Conservation (phyloP, 2,329 filamentous ascomycete species). For the Colletotrichum paranaense region DNA sequence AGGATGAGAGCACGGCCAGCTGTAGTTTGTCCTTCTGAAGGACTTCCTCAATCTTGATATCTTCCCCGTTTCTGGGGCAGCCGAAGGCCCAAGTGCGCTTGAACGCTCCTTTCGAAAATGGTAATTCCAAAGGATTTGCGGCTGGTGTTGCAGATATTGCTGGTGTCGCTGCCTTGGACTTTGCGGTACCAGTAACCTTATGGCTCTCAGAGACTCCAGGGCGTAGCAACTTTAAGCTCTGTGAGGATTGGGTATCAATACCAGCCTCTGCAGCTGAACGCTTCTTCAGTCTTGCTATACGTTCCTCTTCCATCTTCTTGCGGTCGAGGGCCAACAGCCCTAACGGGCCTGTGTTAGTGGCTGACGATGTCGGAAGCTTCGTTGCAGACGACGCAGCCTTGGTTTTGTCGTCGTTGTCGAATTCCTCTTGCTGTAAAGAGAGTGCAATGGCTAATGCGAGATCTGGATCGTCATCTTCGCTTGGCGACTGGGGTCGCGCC, state of each 20-base stretch:
- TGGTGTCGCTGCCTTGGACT: not conserved
- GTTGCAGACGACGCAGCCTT: not conserved
- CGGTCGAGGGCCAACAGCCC: slow-evolving; percentile 73
- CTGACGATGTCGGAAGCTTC: not conserved
- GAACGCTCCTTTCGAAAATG: slow-evolving; percentile 71
- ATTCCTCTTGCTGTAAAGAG: slow-evolving; percentile 55
- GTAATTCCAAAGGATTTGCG: slow-evolving; percentile 41
- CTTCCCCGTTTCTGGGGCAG: slow-evolving; percentile 69
- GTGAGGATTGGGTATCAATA: slow-evolving; percentile 24
- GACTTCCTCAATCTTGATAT: slow-evolving; percentile 90
- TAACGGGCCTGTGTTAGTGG: slow-evolving; percentile 35
- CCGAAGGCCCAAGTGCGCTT: slow-evolving; percentile 84
- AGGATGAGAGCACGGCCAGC: slow-evolving; percentile 86
- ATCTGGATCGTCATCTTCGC: slow-evolving; percentile 66
- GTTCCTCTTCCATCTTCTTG: slow-evolving; percentile 86
- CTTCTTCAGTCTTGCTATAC: slow-evolving; percentile 77
- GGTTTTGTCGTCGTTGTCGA: not conserved
- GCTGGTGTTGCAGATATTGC: not conserved
- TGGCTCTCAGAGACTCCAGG: not conserved
- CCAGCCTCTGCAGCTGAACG: slow-evolving; percentile 41
- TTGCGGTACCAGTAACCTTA: not conserved
- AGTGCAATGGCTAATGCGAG: slow-evolving; percentile 70
- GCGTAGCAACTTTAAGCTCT: slow-evolving; percentile 36
- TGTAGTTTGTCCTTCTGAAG: slow-evolving; percentile 78
- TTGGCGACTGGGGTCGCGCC: slow-evolving; percentile 6